Evolutionary conservation across 2,329 filamentous ascomycete species (phyloP).

Genomic region (Zopfia rhizophila): DNA sequence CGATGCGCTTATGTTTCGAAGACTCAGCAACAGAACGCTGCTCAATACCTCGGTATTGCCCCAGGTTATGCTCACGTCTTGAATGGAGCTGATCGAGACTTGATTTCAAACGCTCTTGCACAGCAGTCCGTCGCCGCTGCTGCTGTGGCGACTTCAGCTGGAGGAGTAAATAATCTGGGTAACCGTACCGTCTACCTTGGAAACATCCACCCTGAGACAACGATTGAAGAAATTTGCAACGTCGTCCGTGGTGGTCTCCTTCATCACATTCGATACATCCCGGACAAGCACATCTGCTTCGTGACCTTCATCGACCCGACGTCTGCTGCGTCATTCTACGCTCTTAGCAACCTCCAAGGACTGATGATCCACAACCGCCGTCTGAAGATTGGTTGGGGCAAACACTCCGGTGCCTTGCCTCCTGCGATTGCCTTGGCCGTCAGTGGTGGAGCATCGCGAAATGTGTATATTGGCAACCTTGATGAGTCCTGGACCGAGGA

Average conservation of each 20-base stretch:
- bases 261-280: conserved; percentile 98
- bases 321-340: conserved; percentile 96
- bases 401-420: conserved; percentile 95
- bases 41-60: conserved; percentile 96
- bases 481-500: conserved; percentile 99
- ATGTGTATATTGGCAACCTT: conserved; percentile 97
- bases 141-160: conserved; percentile 94
- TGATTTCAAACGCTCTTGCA: conserved; percentile 95
- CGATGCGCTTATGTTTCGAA: conserved; percentile 98
- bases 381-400: conserved; percentile 98
- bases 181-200: conserved; percentile 98
- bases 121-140: conserved; percentile 98
- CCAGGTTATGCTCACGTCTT: conserved; percentile 96
- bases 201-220: conserved; percentile 98
- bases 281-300: conserved; percentile 99
- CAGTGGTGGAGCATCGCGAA: conserved; percentile 95
- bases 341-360: conserved; percentile 94
- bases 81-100: conserved; percentile 92
- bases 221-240: conserved; percentile 99
- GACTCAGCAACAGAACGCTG: conserved; percentile 98
- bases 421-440: conserved; percentile 96
- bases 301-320: conserved; percentile 99
- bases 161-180: conserved; percentile 95
- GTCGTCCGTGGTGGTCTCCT: conserved; percentile 94
- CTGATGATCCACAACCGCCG: conserved; percentile 99